Evolutionary conservation across 2,329 filamentous ascomycete species (phyloP).

Genomic region (Aspergillus ochraceoroseus): DNA sequence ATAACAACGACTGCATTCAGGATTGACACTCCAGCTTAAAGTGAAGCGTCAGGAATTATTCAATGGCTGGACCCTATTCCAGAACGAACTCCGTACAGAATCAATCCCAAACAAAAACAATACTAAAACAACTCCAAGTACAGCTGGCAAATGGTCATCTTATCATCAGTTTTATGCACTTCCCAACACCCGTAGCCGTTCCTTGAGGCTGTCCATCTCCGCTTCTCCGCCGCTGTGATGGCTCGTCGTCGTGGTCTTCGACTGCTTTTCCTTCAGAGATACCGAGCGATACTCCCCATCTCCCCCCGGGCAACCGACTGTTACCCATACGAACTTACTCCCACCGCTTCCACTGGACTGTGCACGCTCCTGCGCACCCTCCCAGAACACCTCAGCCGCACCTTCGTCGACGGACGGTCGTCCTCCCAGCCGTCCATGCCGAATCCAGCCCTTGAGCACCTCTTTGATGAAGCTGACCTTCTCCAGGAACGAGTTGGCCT

Average conservation of each 20-base stretch:
- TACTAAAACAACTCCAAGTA: background rate
- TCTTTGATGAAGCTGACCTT: slow-evolving; percentile 43
- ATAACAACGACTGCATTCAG: no score
- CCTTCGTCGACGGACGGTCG: slow-evolving; percentile 20
- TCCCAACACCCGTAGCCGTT: slow-evolving; percentile 28
- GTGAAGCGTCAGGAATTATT: no score
- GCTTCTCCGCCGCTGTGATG: slow-evolving; percentile 18
- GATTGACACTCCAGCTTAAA: no score
- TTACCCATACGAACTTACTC: slow-evolving; percentile 51
- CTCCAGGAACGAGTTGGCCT: slow-evolving; percentile 43
- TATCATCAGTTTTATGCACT: slow-evolving; percentile 20
- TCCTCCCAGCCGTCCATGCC: slow-evolving; percentile 37
- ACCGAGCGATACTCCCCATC: slow-evolving; percentile 44
- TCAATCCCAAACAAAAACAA: background rate
- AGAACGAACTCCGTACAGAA: no score
- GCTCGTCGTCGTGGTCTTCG: slow-evolving; percentile 18
- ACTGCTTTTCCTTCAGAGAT: slow-evolving; percentile 33
- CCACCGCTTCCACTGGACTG: slow-evolving; percentile 40
- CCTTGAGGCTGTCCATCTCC: slow-evolving; percentile 30
- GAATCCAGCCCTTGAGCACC: slow-evolving; percentile 41
- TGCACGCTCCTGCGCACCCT: slow-evolving; percentile 40
- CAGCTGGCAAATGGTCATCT: slow-evolving; percentile 20
- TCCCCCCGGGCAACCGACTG: slow-evolving; percentile 46
- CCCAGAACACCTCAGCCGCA: slow-evolving; percentile 37
- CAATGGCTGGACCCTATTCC: no score